phyloP scores from a whole-genome alignment of 495 filamentous ascomycete genomes.

The Aspergillus leporis region DNA sequence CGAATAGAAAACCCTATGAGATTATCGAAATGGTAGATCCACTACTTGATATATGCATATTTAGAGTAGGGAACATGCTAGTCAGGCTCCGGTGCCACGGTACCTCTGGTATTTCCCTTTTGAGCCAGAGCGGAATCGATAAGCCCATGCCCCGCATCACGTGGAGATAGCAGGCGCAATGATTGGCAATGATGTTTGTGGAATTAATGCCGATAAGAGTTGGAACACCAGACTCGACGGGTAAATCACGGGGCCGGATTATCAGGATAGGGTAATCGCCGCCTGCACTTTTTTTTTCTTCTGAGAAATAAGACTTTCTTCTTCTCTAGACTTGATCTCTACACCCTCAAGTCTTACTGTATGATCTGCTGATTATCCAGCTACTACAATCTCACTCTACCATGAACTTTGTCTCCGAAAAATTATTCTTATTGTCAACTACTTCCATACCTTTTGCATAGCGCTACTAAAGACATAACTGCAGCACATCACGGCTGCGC shows the following conservation, averaged over 20 bases:
- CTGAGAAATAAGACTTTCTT: background rate
- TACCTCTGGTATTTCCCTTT: background rate
- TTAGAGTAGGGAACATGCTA: too few relatives aligned
- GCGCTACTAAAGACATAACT: background rate
- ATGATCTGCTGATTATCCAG: constrained; percentile 13
- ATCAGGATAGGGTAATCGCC: background rate
- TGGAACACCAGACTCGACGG: background rate
- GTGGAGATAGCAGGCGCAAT: constrained; percentile 17
- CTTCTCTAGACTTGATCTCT: constrained; percentile 4
- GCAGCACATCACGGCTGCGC: background rate
- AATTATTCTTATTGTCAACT: constrained; percentile 15
- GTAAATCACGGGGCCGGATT: background rate
- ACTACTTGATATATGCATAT: too few relatives aligned
- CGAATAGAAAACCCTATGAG: too few relatives aligned
- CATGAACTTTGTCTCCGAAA: constrained; percentile 33
- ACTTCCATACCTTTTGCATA: constrained; percentile 22
- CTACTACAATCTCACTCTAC: constrained; percentile 16
- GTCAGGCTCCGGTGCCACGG: too few relatives aligned
- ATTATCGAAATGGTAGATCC: too few relatives aligned
- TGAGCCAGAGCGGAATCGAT: constrained; percentile 1
- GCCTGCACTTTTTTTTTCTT: constrained; percentile 8
- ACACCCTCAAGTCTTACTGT: background rate
- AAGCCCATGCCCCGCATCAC: constrained; percentile 25
- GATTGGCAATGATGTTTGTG: constrained; percentile 12
- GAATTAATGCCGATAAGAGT: background rate